Conservation (phyloP, 2,329 filamentous ascomycete genomes). For the Hymenoscyphus fructigenus region DNA sequence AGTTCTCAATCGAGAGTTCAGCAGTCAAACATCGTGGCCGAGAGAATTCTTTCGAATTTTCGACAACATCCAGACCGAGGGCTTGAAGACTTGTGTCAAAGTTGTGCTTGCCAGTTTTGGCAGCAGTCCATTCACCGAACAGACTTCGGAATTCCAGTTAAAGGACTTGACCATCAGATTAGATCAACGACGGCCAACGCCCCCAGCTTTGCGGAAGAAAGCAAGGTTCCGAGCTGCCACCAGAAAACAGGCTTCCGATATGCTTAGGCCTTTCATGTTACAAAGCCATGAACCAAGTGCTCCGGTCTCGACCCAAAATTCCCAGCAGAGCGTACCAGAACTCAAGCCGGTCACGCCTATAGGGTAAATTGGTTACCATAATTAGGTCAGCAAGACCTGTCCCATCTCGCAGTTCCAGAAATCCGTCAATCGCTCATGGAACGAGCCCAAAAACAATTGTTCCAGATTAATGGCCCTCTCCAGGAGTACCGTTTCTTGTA, state of each 20-base stretch:
- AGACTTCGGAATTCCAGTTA: background rate
- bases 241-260: background rate
- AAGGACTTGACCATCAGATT: background rate
- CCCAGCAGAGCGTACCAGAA: too few relatives aligned
- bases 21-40: background rate
- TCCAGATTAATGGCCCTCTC: too few relatives aligned
- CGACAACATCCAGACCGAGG: background rate
- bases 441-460: too few relatives aligned
- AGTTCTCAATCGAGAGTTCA: background rate
- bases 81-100: slow-evolving; percentile 1
- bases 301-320: too few relatives aligned
- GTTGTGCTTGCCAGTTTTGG: slow-evolving; percentile 3
- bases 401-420: too few relatives aligned
- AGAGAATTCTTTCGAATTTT: slow-evolving; percentile 4
- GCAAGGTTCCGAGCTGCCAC: background rate
- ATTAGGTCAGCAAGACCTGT: too few relatives aligned
- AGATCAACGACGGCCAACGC: background rate
- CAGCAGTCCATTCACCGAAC: slow-evolving; percentile 5
- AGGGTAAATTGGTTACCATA: too few relatives aligned
- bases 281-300: slow-evolving; percentile 60
- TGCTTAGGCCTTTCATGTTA: background rate
- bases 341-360: too few relatives aligned
- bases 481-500: too few relatives aligned
- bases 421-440: too few relatives aligned
- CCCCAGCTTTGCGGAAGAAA: background rate